Base-by-base conservation (phyloP, 1,284 basidiomycete genomes). In the Malassezia slooffiae region DNA sequence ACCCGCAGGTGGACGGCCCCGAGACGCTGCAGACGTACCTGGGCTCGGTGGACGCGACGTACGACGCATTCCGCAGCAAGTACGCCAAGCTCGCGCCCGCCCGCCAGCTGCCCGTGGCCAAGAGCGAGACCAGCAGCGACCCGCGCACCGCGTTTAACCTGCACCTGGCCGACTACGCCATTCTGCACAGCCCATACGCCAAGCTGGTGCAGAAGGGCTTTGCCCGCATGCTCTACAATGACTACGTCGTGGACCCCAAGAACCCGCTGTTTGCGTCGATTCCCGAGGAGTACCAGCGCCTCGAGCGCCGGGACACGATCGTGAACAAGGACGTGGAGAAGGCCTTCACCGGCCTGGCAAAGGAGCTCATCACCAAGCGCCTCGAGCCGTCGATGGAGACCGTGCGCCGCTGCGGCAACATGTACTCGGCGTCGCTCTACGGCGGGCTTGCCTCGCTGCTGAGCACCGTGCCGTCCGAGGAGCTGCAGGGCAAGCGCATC, bases 181-280 rank as follows among this genome's bases (percentile, higher is more conserved):
- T 90, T 67, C 86, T 91, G 79, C 77, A 78, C 55, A 57, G 40
- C 44, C 91, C 91, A 1, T 97, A 96, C 74, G 88, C 89, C 74
- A 97, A 97, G 76, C 85, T 95, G 70, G 89, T 93, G 36, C 85
- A 93, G 72, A 97, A 96, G 75, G 89, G 85, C 33, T 82, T 90
- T 71, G 90, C 84, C n/a, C 85, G 91, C 50, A 74, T 96, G 72
- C 68, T 83, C 59, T 91, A 80, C 77, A 87, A 90, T 70, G 91
- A 97, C 75, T 99, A 85, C 76, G 74, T 88, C 58, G 74, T 80
- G 51, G 79, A 82, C 71, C 85, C 91, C 26, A 73, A 76, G 16
- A 76, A 78, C 43, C 74, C 84, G 28, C 76, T 77, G 50, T 96
- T 57, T 47, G 60, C 86, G 73, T 93, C 55, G 75, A 80, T 55